These are phyloP conservation scores for Wickerhamomyces sydowiorum DNA, from an alignment of 805 yeast genomes.

Conservation along the genomic window DNA sequence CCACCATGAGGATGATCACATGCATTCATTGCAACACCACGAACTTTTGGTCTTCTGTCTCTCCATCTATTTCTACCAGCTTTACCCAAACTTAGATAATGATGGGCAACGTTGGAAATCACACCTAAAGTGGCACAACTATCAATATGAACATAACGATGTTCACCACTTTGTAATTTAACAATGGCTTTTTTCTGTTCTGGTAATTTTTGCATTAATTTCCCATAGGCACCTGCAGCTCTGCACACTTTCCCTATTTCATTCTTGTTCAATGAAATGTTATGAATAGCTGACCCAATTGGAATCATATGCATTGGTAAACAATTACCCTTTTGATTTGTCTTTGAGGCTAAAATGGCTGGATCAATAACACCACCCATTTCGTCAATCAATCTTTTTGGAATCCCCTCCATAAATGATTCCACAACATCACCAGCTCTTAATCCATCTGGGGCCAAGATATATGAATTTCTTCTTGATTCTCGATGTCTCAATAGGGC, in stretches of 20 bases:
- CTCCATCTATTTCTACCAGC: slow-evolving; percentile 92
- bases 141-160: slow-evolving; percentile 77
- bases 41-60: slow-evolving; percentile 91
- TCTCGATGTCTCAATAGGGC: slow-evolving; percentile 69
- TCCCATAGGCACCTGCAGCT: slow-evolving; percentile 92
- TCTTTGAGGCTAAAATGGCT: slow-evolving; percentile 79
- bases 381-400: slow-evolving; percentile 62
- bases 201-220: slow-evolving; percentile 74
- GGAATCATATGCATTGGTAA: slow-evolving; percentile 90
- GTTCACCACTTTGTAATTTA: slow-evolving; percentile 87
- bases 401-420: slow-evolving; percentile 85
- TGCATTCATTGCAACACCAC: slow-evolving; percentile 98
- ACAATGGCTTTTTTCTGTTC: slow-evolving; percentile 69
- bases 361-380: slow-evolving; percentile 94
- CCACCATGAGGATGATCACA: slow-evolving; percentile 99
- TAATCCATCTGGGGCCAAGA: slow-evolving; percentile 87
- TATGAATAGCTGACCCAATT: slow-evolving; percentile 87
- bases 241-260: slow-evolving; percentile 89
- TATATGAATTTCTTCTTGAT: slow-evolving; percentile 65
- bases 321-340: slow-evolving; percentile 92
- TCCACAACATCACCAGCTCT: slow-evolving; percentile 91
- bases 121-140: slow-evolving; percentile 93
- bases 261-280: slow-evolving; percentile 68
- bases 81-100: slow-evolving; percentile 84
- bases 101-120: slow-evolving; percentile 90